Evolutionary conservation across 495 filamentous ascomycete species (phyloP), one percentile per base, ranked within the genome.

Genomic region (Collariella sp.): DNA sequence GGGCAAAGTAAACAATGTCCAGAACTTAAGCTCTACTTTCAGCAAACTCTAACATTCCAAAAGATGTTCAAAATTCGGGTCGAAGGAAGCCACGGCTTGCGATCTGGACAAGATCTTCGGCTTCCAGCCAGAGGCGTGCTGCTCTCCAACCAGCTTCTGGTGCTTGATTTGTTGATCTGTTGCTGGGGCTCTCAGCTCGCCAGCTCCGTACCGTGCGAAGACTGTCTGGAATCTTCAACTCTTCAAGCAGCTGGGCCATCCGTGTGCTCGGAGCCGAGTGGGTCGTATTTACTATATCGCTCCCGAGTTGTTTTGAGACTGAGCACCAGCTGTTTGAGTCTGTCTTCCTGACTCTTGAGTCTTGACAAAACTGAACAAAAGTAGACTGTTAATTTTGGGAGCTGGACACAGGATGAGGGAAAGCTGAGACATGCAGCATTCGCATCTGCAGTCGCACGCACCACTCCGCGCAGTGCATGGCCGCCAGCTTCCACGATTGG

Each of bases 121-220:
- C 39, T n/a, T 46, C 43, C 38, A 16, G 23, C 9, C 35, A 31
- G 29, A 12, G 22, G 24, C 31, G 6, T 19, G 22, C 39, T 18
- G 40, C 40, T 56, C 54, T 29, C 22, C 20, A 24, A 19, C 7
- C 54, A 12, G 38, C 39, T 16, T 44, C 29, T 44, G 44, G 44
- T 29, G 44, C 26, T 47, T 55, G 57, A 55, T 55, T 54, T 54
- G 57, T 55, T 59, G 57, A 47, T 59, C 56, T 55, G 52, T 52
- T 41, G 57, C 50, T 46, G 23, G 54, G 51, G 50, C 56, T 24
- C 39, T 43, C 57, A 48, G 52, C 42, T 43, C 10, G 7, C 49
- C 40, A 33, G 26, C 34, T 47, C 56, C 56, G 36, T 59, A 54
- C 51, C 54, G 56, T 54, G 56, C 23, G 13, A 6, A n/a, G 5